These are phyloP conservation scores for Penicillium cinerascens DNA, from an alignment of 495 filamentous ascomycete species.

Conservation along the genomic window DNA sequence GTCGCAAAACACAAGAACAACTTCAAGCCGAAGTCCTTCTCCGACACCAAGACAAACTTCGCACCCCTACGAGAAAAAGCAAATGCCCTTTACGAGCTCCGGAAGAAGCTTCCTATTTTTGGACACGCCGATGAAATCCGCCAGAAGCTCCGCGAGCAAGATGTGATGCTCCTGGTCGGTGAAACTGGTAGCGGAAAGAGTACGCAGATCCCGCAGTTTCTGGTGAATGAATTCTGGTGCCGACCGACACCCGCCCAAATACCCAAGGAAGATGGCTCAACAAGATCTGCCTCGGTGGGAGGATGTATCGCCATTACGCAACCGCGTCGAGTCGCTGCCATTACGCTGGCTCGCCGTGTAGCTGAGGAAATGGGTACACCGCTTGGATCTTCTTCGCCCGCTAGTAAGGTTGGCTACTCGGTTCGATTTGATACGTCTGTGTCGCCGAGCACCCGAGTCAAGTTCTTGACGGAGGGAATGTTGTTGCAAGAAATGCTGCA, in stretches of 20 bases:
- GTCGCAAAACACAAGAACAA: constrained; percentile 11
- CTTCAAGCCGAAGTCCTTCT: constrained; percentile 14
- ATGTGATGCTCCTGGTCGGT: constrained; percentile 83
- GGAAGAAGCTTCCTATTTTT: constrained; percentile 79
- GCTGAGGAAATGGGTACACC: constrained; percentile 87
- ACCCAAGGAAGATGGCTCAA: constrained; percentile 30
- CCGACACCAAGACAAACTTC: constrained; percentile 28
- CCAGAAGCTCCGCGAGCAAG: constrained; percentile 56
- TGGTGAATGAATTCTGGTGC: constrained; percentile 79
- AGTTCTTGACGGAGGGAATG: constrained; percentile 97
- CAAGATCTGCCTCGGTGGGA: constrained; percentile 58
- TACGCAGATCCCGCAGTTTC: constrained; percentile 92
- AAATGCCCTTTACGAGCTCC: constrained; percentile 45
- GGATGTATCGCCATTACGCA: constrained; percentile 95
- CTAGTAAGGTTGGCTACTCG: constrained; percentile 83
- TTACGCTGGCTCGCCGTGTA: constrained; percentile 85
- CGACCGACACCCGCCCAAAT: constrained; percentile 52
- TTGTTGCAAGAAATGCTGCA: constrained; percentile 88
- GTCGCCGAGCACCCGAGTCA: constrained; percentile 71
- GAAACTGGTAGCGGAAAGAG: constrained; percentile 96
- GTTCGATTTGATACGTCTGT: constrained; percentile 90
- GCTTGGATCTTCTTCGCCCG: constrained; percentile 58
- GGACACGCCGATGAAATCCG: constrained; percentile 66
- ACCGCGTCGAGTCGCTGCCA: constrained; percentile 88
- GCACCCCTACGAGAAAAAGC: constrained; percentile 44